Evolutionary conservation across 495 filamentous ascomycete species (phyloP), one percentile per base, ranked within the genome.

Genomic region (Astrocystis sublimbata): DNA sequence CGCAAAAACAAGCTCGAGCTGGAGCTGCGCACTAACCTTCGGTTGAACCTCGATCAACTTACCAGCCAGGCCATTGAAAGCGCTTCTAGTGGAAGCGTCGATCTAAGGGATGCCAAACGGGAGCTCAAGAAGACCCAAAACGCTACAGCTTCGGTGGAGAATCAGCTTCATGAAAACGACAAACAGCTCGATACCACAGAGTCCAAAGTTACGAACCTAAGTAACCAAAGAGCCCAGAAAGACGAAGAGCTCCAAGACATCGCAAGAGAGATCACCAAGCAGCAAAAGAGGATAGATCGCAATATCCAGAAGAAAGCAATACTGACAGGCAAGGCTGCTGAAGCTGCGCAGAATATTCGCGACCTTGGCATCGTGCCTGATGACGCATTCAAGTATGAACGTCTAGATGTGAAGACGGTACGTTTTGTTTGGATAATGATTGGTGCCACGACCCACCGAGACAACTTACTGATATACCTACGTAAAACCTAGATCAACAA

Each of bases 341-440:
- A 96, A 68, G 90, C 89, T 63, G 85, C 85, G 41, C 86, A 89
- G 64, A 94, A 93, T 58, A 97, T 99, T 64, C 87, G 92, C 56
- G 92, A 97, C 65, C 80, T 99, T 7, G 94, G 94, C 66, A 92
- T 94, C 26, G 82, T 99, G 13, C 96, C 94, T 2, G 92, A 98
- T 45, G 92, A 96, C 65, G 94, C 94, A 3, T 96, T 96, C 68
- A 94, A 92, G 68, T 99, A 93, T 68, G 85, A 91, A 67, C 89
- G 86, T 68, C 85, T 88, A 46, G 86, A 90, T 62, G 85, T 88
- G 24, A 92, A 96, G 63, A 81, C 81, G 35, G 88, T 87, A 74
- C 69, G 81, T 75, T 31, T 26, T 30, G 41, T 24, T 47, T 28
- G 13, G 30, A 49, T 49, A 26, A 30, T 30, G 38, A 28, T 31